Base-by-base conservation (phyloP, 2,329 filamentous ascomycete genomes). In the Amauroascus verrucosus region DNA sequence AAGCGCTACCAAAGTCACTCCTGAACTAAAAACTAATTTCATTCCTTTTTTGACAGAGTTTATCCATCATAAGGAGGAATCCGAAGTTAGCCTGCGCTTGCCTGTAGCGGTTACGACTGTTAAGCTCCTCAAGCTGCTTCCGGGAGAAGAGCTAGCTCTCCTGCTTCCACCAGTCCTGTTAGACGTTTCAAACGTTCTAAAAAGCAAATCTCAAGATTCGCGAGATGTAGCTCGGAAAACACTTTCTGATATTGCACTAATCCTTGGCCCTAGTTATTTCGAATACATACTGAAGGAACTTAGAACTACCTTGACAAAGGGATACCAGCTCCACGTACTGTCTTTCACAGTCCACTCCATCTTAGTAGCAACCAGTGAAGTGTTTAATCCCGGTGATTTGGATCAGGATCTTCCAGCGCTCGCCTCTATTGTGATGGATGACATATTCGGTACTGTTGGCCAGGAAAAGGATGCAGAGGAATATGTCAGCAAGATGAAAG, bases 391-490 rank as follows among this genome's bases (percentile, higher is more conserved):
- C 16, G 93, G 94, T 22, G 88, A 91, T 61, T 74, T 98, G 28
- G 88, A 98, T 64, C 90, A 96, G 65, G 95, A 90, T 63, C 74
- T 96, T 7, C 73, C 79, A 2, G 78, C 85, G 9, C 82, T 97
- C 41, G 83, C 94, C 44, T 78, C 81, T 1, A 81, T 98, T 41
- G 84, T 97, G 58, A 93, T 98, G 87, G 93, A 98, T 63, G 94
- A 98, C 65, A 93, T 94, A 11, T 98, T 98, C 64, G 94, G 94
- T 28, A 81, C 83, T 5, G 85, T 86, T 32, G 93, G 93, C 1
- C 86, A 95, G 70, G 91, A 98, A 65, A 98, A 98, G 70, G 93
- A 98, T 62, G 91, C 91, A 0, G 89, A 96, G 62, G 93, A 90
- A 51, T 98, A 98, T 67, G 84, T 85, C 53, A 95, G 83, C 66